phyloP scores from a whole-genome alignment of 2,329 filamentous ascomycete genomes.

The Laburnicola sp. region DNA sequence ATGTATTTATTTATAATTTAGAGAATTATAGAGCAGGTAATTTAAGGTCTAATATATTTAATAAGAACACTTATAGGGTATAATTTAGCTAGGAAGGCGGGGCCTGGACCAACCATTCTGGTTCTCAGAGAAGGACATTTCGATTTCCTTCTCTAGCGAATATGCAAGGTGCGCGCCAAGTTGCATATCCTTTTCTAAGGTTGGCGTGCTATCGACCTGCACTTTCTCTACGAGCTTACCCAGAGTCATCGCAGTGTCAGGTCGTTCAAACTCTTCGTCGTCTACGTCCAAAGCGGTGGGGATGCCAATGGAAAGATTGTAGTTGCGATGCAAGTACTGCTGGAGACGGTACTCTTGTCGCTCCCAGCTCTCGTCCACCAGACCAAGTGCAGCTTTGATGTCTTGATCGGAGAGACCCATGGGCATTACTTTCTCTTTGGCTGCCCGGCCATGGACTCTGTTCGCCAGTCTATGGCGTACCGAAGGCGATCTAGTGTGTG shows the following conservation, averaged over 20 bases:
- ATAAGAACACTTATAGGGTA: too few relatives aligned
- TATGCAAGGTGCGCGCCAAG: constrained; percentile 24
- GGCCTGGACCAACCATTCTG: constrained; percentile 11
- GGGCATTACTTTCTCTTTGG: constrained; percentile 30
- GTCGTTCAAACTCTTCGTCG: constrained; percentile 52
- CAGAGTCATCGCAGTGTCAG: constrained; percentile 46
- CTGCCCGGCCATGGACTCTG: constrained; percentile 32
- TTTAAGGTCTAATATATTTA: too few relatives aligned
- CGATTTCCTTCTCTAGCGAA: constrained; percentile 35
- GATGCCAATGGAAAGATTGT: constrained; percentile 50
- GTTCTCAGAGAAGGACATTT: constrained; percentile 34
- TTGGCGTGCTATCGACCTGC: constrained; percentile 51
- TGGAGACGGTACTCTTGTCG: constrained; percentile 53
- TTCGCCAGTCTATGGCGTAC: constrained; percentile 40
- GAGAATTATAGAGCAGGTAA: too few relatives aligned
- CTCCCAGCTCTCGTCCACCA: constrained; percentile 56
- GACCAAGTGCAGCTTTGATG: constrained; percentile 52
- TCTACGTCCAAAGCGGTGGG: constrained; percentile 50
- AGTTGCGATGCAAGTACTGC: constrained; percentile 53
- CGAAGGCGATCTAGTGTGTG: constrained; percentile 36
- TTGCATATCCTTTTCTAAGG: constrained; percentile 43
- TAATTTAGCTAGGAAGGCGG: constrained; percentile 8
- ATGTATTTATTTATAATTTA: too few relatives aligned
- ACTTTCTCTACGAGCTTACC: constrained; percentile 50
- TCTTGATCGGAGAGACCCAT: constrained; percentile 51